A percentile compares a stretch with the other conserved stretches of the same genome.
Evolutionary conservation across 495 filamentous ascomycete species (phyloP).

Genomic region (Penicillium dipodomyicola): DNA sequence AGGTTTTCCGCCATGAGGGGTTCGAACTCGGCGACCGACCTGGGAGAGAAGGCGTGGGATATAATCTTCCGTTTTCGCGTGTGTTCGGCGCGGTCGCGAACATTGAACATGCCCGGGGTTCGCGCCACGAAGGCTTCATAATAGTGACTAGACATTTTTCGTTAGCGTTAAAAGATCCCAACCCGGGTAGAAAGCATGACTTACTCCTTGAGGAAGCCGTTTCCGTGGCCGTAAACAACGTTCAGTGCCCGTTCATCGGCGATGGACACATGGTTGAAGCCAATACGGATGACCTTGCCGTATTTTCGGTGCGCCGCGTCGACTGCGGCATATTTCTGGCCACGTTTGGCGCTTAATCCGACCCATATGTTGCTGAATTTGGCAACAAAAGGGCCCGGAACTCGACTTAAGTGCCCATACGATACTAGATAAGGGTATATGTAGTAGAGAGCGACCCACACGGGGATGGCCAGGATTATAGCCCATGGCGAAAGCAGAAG

Average conservation of each 20-base stretch:
- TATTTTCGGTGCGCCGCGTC: constrained; percentile 38
- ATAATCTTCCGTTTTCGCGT: constrained; percentile 78
- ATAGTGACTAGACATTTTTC: constrained; percentile 50
- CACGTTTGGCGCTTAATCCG: constrained; percentile 21
- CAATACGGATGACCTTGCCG: constrained; percentile 42
- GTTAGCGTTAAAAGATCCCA: neutral
- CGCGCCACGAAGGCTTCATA: constrained; percentile 83
- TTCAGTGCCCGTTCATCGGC: constrained; percentile 29
- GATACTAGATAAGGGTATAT: constrained; percentile 24
- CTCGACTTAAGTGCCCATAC: constrained; percentile 10
- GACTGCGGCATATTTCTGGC: constrained; percentile 26
- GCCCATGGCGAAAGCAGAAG: constrained; percentile 20
- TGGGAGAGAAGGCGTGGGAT: constrained; percentile 72
- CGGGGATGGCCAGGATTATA: constrained; percentile 10
- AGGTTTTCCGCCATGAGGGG: constrained; percentile 74
- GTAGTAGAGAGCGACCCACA: constrained; percentile 24
- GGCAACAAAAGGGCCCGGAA: constrained; percentile 25
- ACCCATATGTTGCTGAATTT: constrained; percentile 32
- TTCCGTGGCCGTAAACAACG: constrained; percentile 49
- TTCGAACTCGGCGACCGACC: constrained; percentile 71
- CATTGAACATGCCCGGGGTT: constrained; percentile 77
- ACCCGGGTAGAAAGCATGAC: neutral
- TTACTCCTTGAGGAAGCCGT: constrained; percentile 64
- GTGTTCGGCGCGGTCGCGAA: constrained; percentile 69
- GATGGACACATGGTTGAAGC: constrained; percentile 37